Percentiles rank a stretch among this genome's conserved stretches.
Conservation (phyloP, 495 filamentous ascomycete genomes). For the Penicillium verhagenii region DNA sequence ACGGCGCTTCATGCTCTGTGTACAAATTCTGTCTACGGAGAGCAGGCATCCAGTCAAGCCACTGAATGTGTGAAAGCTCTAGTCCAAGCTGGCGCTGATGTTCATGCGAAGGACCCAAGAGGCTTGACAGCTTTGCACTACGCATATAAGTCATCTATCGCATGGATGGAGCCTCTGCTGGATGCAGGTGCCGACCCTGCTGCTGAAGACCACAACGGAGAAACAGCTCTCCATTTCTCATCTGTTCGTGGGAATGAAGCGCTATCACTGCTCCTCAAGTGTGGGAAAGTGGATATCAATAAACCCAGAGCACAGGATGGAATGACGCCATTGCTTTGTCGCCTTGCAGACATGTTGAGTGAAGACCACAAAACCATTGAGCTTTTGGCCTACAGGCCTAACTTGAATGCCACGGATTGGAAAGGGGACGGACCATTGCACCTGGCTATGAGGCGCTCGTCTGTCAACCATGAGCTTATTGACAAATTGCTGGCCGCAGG, state of each 20-base stretch:
- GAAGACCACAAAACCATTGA: neutral
- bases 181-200: neutral
- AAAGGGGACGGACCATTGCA: neutral
- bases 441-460: neutral
- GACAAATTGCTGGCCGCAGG: neutral
- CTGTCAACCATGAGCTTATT: neutral
- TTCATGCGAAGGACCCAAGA: neutral
- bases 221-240: neutral
- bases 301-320: neutral
- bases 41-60: neutral
- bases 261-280: neutral
- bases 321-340: conserved; percentile 1
- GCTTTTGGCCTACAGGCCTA: neutral
- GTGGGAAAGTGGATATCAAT: neutral
- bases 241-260: neutral
- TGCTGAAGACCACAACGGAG: neutral
- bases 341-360: neutral
- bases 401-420: neutral
- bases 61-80: conserved; percentile 1
- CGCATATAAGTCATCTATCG: neutral
- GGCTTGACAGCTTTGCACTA: neutral
- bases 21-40: neutral
- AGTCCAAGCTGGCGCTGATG: neutral
- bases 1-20: conserved; percentile 2
- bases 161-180: neutral